These are phyloP conservation scores for Aspergillus sp. DNA, from an alignment of 2,329 filamentous ascomycete genomes.

Conservation along the genomic window DNA sequence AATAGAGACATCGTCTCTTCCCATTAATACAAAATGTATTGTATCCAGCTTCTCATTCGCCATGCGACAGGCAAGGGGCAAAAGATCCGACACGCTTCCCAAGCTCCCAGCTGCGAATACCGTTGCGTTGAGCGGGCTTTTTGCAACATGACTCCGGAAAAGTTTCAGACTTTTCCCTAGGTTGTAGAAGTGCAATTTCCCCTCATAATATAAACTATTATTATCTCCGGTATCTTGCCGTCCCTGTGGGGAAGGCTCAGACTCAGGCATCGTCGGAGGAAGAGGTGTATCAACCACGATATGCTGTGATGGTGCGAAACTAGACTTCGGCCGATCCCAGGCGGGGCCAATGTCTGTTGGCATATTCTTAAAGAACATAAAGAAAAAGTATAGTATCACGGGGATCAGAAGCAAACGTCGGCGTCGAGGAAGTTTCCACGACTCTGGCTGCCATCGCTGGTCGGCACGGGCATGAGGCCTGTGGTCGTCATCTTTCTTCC, in stretches of 20 bases:
- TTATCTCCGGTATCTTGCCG: conserved; percentile 21
- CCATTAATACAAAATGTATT: conserved; percentile 80
- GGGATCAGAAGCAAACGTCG: conserved; percentile 54
- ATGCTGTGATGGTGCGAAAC: conserved; percentile 3
- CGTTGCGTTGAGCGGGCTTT: conserved; percentile 63
- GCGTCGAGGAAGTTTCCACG: conserved; percentile 36
- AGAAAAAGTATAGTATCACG: conserved; percentile 54
- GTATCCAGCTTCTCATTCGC: conserved; percentile 64
- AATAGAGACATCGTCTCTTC: conserved; percentile 68
- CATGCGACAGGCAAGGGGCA: conserved; percentile 89
- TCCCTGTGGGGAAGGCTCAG: conserved; percentile 16
- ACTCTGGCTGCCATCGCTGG: conserved; percentile 32
- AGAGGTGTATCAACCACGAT: background rate
- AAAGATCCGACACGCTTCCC: conserved; percentile 67
- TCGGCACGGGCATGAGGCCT: conserved; percentile 35
- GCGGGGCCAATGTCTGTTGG: conserved; percentile 50
- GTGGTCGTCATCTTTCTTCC: conserved; percentile 66
- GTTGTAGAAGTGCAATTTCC: conserved; percentile 66
- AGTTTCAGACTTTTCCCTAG: conserved; percentile 64
- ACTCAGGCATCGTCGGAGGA: conserved; percentile 8
- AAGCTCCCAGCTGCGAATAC: conserved; percentile 77
- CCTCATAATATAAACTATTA: conserved; percentile 59
- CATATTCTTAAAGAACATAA: conserved; percentile 66
- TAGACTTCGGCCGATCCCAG: conserved; percentile 26
- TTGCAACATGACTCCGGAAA: conserved; percentile 52